Evolutionary conservation across 805 yeast species (phyloP).

Genomic region (Naumovozyma castellii): DNA sequence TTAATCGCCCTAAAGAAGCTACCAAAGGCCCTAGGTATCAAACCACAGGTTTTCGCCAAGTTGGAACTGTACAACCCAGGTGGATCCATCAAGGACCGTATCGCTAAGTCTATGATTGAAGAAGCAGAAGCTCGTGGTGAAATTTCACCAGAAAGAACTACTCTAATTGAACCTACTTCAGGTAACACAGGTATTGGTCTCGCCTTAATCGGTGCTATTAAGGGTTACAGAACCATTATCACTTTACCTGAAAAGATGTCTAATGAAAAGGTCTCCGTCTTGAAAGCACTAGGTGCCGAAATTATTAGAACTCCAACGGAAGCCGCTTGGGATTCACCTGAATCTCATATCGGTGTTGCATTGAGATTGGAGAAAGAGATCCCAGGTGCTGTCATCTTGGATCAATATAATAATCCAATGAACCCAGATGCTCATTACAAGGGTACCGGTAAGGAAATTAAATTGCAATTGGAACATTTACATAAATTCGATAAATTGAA

Average conservation of each 20-base stretch:
- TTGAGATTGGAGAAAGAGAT: conserved; percentile 69
- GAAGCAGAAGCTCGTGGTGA: conserved; percentile 72
- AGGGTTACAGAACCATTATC: conserved; percentile 78
- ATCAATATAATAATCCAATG: conserved; percentile 69
- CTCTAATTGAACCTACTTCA: conserved; percentile 81
- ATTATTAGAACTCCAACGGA: conserved; percentile 86
- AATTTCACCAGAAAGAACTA: conserved; percentile 69
- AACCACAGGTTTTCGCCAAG: conserved; percentile 63
- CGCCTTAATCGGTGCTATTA: conserved; percentile 79
- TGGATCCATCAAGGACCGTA: conserved; percentile 83
- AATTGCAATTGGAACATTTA: conserved; percentile 53
- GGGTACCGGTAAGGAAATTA: conserved; percentile 79
- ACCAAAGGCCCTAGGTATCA: conserved; percentile 67
- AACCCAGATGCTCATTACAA: conserved; percentile 78
- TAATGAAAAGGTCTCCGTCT: conserved; percentile 78
- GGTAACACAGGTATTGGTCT: conserved; percentile 90
- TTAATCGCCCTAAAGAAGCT: conserved; percentile 62
- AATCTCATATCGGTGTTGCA: conserved; percentile 85
- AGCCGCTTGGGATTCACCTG: conserved; percentile 90
- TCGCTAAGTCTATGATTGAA: conserved; percentile 77
- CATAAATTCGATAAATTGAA: conserved; percentile 45
- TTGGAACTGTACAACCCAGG: conserved; percentile 81
- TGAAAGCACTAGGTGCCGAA: conserved; percentile 85
- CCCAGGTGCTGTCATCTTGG: conserved; percentile 75
- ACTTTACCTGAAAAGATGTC: conserved; percentile 90